Percentiles rank a stretch among this genome's conserved stretches.
Evolutionary conservation across 192 early-diverging fungal genomes (phyloP).

Genomic region (Coemansia sp.): DNA sequence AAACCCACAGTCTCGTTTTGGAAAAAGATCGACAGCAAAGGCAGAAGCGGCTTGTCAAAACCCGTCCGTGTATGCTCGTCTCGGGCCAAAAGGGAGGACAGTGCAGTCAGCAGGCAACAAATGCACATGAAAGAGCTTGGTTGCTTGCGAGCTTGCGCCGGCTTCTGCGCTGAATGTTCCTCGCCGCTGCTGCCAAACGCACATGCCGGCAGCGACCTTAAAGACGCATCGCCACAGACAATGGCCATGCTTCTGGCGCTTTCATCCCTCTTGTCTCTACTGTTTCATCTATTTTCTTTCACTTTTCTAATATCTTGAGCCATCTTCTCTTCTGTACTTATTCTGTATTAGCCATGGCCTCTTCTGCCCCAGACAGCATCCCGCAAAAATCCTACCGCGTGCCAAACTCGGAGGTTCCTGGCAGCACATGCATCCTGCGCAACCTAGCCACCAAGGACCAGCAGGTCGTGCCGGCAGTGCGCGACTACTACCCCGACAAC

Average conservation of each 20-base stretch:
- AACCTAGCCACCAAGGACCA: conserved; percentile 42
- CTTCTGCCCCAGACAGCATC: conserved; percentile 4
- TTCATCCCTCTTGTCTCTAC: neutral
- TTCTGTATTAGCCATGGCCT: conserved; percentile 14
- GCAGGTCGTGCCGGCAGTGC: conserved; percentile 18
- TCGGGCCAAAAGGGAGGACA: neutral
- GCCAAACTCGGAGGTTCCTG: conserved; percentile 48
- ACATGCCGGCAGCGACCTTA: no score
- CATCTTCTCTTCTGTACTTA: neutral
- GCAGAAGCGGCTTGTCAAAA: neutral
- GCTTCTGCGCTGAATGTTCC: neutral
- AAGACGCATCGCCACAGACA: no score
- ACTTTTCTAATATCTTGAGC: neutral
- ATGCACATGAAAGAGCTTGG: conserved; percentile 6
- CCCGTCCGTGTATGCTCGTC: neutral
- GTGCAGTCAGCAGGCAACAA: neutral
- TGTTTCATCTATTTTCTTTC: neutral
- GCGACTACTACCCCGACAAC: conserved; percentile 34
- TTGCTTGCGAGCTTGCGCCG: neutral
- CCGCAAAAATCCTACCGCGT: conserved; percentile 50
- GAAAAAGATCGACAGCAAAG: neutral
- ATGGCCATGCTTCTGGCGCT: neutral
- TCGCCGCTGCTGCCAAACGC: neutral
- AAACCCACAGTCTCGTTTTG: neutral
- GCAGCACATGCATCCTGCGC: conserved; percentile 47